Evolutionary conservation across 768 basidiomycete species (phyloP).

Genomic region (Rhodotorula diobovata): DNA sequence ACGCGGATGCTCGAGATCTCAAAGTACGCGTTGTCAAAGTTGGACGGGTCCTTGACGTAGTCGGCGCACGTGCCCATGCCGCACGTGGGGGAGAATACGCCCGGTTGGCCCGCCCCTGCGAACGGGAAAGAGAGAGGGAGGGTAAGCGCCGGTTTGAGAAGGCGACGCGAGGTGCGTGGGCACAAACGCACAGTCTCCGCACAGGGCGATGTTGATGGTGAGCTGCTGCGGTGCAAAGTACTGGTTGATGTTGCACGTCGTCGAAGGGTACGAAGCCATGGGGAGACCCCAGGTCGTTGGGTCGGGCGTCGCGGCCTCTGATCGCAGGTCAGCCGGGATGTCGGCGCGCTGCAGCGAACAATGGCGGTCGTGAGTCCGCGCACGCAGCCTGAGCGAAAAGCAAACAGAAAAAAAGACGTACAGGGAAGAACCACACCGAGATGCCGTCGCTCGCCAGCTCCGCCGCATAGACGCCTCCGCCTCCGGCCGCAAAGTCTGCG

Average conservation of each 20-base stretch:
- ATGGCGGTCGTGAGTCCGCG: background rate
- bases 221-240: slow-evolving; percentile 47
- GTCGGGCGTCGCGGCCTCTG: slow-evolving; percentile 49
- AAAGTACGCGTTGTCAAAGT: slow-evolving; percentile 66
- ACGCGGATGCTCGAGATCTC: slow-evolving; percentile 65
- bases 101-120: slow-evolving; percentile 51
- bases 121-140: background rate
- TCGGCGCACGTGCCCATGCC: slow-evolving; percentile 59
- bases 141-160: background rate
- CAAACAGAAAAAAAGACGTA: slow-evolving; percentile 28
- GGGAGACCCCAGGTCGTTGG: slow-evolving; percentile 59
- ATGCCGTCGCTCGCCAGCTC: slow-evolving; percentile 51
- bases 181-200: slow-evolving; percentile 46
- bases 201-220: slow-evolving; percentile 37
- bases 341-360: slow-evolving; percentile 35
- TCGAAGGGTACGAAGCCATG: slow-evolving; percentile 58
- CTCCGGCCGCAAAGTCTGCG: slow-evolving; percentile 50
- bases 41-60: slow-evolving; percentile 62
- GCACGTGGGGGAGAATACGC: slow-evolving; percentile 61
- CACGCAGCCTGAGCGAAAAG: background rate
- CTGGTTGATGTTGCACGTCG: slow-evolving; percentile 44
- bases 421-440: slow-evolving; percentile 60
- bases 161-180: too few relatives aligned
- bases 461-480: slow-evolving; percentile 54
- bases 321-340: slow-evolving; percentile 41